phyloP scores from a whole-genome alignment of 2,329 filamentous ascomycete species.

The Dactylellina haptotyla region DNA sequence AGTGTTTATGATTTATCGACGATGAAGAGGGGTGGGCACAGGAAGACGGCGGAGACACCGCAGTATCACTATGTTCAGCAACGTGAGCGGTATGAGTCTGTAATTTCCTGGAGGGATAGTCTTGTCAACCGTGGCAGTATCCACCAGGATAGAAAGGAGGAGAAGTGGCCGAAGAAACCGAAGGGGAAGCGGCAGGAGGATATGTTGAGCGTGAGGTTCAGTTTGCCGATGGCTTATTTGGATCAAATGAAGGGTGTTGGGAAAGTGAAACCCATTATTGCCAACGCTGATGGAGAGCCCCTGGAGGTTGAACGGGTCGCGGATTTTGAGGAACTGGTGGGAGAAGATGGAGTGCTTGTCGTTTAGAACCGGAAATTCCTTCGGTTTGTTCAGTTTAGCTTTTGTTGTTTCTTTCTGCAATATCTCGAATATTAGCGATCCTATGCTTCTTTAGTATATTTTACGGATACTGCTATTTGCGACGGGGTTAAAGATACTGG shows the following conservation, averaged over 20 bases:
- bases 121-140: constrained; percentile 55
- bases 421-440: constrained; percentile 38
- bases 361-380: too few species aligned
- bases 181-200: constrained; percentile 51
- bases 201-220: constrained; percentile 47
- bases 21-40: constrained; percentile 73
- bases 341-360: constrained; percentile 38
- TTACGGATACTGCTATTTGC: background rate
- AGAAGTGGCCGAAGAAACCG: constrained; percentile 49
- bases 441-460: background rate
- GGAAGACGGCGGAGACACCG: constrained; percentile 71
- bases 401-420: background rate
- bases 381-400: background rate
- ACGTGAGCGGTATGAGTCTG: constrained; percentile 71
- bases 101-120: constrained; percentile 60
- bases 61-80: constrained; percentile 74
- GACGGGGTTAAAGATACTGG: background rate
- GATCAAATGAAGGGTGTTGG: constrained; percentile 33
- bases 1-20: constrained; percentile 70
- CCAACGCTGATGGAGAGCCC: constrained; percentile 30
- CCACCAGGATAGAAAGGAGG: constrained; percentile 49
- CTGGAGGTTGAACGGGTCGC: constrained; percentile 43
- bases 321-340: constrained; percentile 48
- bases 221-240: constrained; percentile 45
- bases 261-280: constrained; percentile 16